Conservation (phyloP, 179 eudicot species). For the Monotropa hypopitys region DNA sequence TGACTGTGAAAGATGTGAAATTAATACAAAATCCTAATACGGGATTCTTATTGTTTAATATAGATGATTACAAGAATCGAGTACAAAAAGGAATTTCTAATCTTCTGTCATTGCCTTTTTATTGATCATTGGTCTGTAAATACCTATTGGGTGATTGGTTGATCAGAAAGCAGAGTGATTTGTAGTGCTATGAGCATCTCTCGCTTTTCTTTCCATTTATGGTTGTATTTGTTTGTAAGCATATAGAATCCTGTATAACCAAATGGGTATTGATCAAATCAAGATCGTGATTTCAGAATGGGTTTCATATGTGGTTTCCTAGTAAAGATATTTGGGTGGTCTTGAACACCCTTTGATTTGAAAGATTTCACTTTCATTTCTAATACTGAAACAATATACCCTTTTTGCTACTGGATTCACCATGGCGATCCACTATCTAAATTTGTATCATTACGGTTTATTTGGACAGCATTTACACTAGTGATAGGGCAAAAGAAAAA, state of each 20-base stretch:
- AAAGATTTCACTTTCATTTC: neutral
- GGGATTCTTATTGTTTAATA: neutral
- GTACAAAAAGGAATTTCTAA: slow-evolving; percentile 1
- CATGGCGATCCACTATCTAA: neutral
- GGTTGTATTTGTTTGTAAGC: neutral
- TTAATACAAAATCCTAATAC: slow-evolving; percentile 7
- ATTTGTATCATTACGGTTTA: neutral
- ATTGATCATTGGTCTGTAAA: too few species aligned
- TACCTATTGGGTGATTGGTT: neutral
- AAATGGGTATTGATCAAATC: neutral
- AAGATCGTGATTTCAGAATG: slow-evolving; percentile 1
- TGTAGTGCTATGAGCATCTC: neutral
- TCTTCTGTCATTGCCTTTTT: neutral
- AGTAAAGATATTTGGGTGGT: neutral
- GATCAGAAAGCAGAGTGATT: neutral
- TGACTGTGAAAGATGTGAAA: slow-evolving; percentile 8
- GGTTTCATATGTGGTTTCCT: neutral
- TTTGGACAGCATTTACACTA: neutral
- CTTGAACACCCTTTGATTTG: too few species aligned
- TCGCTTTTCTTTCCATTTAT: slow-evolving; percentile 4
- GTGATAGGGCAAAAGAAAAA: too few species aligned
- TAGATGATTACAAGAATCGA: neutral
- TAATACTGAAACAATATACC: neutral
- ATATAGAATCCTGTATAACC: neutral
- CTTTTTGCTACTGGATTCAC: neutral